These are phyloP conservation scores for Cordia subcordata DNA, from an alignment of 257 asterid genomes.

Conservation along the genomic window DNA sequence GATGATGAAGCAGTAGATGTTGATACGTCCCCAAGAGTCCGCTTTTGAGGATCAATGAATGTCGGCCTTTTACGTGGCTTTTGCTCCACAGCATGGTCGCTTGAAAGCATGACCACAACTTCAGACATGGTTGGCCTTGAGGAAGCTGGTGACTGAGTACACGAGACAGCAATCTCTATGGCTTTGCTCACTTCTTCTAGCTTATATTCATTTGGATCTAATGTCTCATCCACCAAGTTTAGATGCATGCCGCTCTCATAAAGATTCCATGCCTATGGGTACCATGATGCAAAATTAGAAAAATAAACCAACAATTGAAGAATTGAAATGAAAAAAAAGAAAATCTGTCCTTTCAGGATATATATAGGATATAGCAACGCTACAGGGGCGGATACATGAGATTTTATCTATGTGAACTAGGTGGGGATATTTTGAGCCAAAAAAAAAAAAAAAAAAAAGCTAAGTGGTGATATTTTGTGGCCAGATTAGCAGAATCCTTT, in stretches of 20 bases:
- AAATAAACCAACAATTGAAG: background rate
- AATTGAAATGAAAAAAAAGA: background rate
- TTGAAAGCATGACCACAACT: conserved; percentile 56
- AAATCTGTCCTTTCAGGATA: background rate
- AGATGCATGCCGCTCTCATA: conserved; percentile 46
- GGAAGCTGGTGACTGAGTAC: conserved; percentile 74
- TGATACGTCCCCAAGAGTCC: conserved; percentile 15
- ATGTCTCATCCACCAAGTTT: conserved; percentile 51
- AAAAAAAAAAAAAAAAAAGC: too few relatives aligned
- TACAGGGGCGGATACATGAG: background rate
- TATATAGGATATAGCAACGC: background rate
- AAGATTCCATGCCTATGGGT: conserved; percentile 65
- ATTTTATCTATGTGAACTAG: too few relatives aligned
- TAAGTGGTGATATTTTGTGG: too few relatives aligned
- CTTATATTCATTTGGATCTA: conserved; percentile 40
- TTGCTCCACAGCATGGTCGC: conserved; percentile 27
- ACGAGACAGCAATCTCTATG: conserved; percentile 55
- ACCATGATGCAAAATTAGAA: background rate
- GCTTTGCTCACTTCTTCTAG: conserved; percentile 54
- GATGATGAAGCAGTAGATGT: conserved; percentile 18
- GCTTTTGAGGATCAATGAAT: conserved; percentile 26
- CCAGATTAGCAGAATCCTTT: too few relatives aligned
- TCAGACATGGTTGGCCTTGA: conserved; percentile 81
- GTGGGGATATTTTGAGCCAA: too few relatives aligned
- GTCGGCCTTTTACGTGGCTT: conserved; percentile 32